Conservation (phyloP, 441 rosid genomes). For the Brassica hybrid region DNA sequence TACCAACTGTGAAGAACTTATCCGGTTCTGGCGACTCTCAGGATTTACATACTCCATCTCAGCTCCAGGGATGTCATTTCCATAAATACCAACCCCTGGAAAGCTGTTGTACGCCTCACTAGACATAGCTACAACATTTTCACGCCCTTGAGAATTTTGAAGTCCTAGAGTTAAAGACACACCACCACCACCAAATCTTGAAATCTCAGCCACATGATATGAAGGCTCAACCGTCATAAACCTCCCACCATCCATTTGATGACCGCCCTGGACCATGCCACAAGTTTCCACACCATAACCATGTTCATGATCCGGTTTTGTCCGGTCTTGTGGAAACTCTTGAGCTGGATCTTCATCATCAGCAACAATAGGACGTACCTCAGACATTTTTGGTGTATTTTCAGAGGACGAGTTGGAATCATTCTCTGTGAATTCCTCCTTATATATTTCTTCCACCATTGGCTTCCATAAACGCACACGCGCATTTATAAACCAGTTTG, state of each 20-base stretch:
- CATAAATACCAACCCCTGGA: conserved; percentile 46
- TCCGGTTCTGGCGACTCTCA: conserved; percentile 68
- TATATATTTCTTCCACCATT: conserved; percentile 95
- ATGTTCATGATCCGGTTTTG: conserved; percentile 46
- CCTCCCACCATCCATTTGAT: conserved; percentile 57
- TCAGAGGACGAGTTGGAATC: conserved; percentile 69
- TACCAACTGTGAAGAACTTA: conserved; percentile 66
- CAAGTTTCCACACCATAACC: conserved; percentile 45
- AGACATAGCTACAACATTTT: conserved; percentile 55
- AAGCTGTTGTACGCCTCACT: conserved; percentile 37
- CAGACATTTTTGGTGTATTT: conserved; percentile 52
- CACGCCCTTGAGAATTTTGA: conserved; percentile 76
- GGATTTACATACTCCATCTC: conserved; percentile 64
- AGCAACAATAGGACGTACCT: conserved; percentile 19
- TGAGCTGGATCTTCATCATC: conserved; percentile 31
- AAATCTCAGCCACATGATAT: conserved; percentile 56
- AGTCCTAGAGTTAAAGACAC: conserved; percentile 91
- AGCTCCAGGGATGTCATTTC: conserved; percentile 48
- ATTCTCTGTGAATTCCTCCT: conserved; percentile 74
- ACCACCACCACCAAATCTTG: conserved; percentile 62
- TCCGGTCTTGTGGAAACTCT: conserved; percentile 49
- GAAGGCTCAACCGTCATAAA: conserved; percentile 31
- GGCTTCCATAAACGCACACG: conserved; percentile 96
- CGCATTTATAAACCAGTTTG: conserved; percentile 93
- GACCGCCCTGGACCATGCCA: conserved; percentile 51